These are phyloP conservation scores for Sindora glabra DNA, from an alignment of 306 rosid genomes.

Conservation along the genomic window DNA sequence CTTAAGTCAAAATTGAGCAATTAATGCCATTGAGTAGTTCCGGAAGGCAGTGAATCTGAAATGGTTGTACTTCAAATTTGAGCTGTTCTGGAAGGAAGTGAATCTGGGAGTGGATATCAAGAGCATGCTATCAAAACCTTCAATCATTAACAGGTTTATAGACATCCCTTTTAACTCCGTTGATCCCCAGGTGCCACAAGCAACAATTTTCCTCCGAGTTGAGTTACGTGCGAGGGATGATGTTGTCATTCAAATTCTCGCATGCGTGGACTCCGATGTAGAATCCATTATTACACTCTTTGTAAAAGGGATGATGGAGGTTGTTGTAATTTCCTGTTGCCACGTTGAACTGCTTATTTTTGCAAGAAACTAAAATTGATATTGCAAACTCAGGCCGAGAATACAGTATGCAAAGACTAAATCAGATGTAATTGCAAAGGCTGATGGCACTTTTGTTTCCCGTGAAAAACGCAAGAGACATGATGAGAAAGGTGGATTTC, in stretches of 20 bases:
- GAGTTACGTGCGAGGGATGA: constrained; percentile 71
- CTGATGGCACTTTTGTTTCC: constrained; percentile 83
- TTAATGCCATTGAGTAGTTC: too few relatives aligned
- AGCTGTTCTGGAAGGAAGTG: constrained; percentile 62
- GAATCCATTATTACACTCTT: constrained; percentile 66
- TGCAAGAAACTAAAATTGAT: constrained; percentile 10
- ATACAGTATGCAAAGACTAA: constrained; percentile 89
- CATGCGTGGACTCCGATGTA: constrained; percentile 71
- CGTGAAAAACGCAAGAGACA: constrained; percentile 82
- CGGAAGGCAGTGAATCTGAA: too few relatives aligned
- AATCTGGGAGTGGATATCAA: constrained; percentile 46
- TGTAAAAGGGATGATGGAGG: constrained; percentile 68
- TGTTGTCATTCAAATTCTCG: constrained; percentile 62
- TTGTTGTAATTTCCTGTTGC: too few relatives aligned
- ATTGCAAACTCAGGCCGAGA: constrained; percentile 40
- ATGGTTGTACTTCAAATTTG: constrained; percentile 65
- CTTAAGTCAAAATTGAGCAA: too few relatives aligned
- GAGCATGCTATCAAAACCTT: constrained; percentile 61
- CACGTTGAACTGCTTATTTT: too few relatives aligned
- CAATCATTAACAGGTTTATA: constrained; percentile 66
- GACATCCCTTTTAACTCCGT: constrained; percentile 78
- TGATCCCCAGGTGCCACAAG: constrained; percentile 50
- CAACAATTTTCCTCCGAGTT: constrained; percentile 65
- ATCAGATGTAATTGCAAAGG: constrained; percentile 75
- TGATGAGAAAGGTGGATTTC: constrained; percentile 66